These are phyloP conservation scores for Hymenoscyphus scutula DNA, from an alignment of 2,329 filamentous ascomycete species.

Conservation along the genomic window DNA sequence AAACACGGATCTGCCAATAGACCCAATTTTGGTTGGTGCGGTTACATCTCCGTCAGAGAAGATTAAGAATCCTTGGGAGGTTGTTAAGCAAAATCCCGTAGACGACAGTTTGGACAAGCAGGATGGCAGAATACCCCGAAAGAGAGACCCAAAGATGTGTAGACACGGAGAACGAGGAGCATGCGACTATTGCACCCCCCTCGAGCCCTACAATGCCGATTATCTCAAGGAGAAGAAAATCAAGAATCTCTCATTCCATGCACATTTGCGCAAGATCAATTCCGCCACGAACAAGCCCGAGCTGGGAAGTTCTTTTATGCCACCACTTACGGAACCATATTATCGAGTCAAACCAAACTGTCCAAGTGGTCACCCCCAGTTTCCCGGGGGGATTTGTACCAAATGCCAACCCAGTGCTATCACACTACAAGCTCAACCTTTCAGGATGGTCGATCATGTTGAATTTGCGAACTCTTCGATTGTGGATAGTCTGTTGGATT, in stretches of 20 bases:
- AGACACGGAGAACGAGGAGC: conserved; percentile 95
- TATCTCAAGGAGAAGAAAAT: conserved; percentile 96
- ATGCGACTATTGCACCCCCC: conserved; percentile 98
- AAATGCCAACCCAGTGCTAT: conserved; percentile 98
- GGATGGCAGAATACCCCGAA: conserved; percentile 83
- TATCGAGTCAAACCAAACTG: conserved; percentile 87
- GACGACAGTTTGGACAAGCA: conserved; percentile 84
- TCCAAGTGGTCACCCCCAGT: conserved; percentile 87
- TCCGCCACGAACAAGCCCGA: conserved; percentile 95
- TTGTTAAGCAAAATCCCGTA: conserved; percentile 80
- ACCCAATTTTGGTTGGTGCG: conserved; percentile 46
- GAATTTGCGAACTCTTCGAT: conserved; percentile 85
- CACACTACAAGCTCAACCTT: conserved; percentile 87
- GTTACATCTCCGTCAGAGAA: conserved; percentile 55
- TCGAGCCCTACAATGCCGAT: conserved; percentile 87
- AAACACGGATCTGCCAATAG: conserved; percentile 64
- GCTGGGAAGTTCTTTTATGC: conserved; percentile 90
- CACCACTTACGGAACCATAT: conserved; percentile 87
- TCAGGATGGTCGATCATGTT: conserved; percentile 97
- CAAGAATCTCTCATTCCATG: conserved; percentile 96
- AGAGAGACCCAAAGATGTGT: conserved; percentile 81
- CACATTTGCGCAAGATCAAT: conserved; percentile 91
- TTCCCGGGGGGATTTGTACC: conserved; percentile 95
- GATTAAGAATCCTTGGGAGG: conserved; percentile 90
- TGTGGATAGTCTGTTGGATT: conserved; percentile 85